Base-by-base conservation (phyloP, 192 early-diverging fungal species). In the Podila horticola region DNA sequence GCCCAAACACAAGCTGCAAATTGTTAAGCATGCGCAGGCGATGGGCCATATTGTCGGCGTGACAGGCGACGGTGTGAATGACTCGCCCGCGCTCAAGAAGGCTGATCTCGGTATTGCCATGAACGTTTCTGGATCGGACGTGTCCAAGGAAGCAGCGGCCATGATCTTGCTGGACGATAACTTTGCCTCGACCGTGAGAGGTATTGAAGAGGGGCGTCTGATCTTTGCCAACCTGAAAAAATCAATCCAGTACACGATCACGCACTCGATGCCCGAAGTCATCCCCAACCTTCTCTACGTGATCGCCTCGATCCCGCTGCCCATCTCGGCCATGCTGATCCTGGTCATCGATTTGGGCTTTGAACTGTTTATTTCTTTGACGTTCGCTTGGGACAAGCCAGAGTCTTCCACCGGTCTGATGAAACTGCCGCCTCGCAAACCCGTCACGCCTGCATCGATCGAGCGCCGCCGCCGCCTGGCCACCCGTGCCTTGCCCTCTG, bases 81-180 rank as follows among this genome's bases (percentile, higher is more conserved):
- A 99, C 84, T 94, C 96, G 3, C 97, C 97, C n/a, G 97, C 97
- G 22, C 86, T 99, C 51, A 98, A 97, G 82, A 97, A 96, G 85
- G 97, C 97, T 2, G 95, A 99, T 84, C 81, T 99, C 71, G 97
- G 97, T 51, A 97, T 99, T 77, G 92, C 97, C 10, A 99, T 99
- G 97, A 97, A 97, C 86, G 77, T 92, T 29, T 94, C 93, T 50
- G 97, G 97, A 17, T 95, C 94, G 2, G 97, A 99, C 82, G 97
- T 98, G 22, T 95, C 95, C 20, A 99, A 99, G 82, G 96, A 97
- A 74, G 95, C 94, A 0, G 97, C 97, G 22, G 90, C 95, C 48
- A 99, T 99, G 97, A 96, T 99, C 66, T 82, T 99, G 57, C 77
- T 99, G 52, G 96, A 99, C 81, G 96, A 99, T 85, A 98, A 98